These are phyloP conservation scores for Xylaria nigripes DNA, from an alignment of 495 filamentous ascomycete genomes.

Conservation along the genomic window DNA sequence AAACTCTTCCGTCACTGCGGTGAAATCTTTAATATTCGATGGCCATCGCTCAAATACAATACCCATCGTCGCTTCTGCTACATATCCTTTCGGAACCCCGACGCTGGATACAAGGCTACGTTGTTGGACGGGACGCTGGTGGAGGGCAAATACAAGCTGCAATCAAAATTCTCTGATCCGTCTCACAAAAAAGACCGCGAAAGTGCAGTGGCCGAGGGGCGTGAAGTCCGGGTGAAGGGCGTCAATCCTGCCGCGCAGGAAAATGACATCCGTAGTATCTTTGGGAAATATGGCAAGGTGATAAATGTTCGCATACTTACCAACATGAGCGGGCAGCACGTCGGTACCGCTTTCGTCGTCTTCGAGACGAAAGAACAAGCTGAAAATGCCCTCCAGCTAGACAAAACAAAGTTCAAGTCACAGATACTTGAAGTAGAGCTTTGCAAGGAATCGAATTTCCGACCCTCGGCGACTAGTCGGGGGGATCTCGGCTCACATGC, in stretches of 20 bases:
- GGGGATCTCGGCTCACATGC: slow-evolving; percentile 21
- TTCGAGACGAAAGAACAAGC: slow-evolving; percentile 71
- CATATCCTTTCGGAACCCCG: slow-evolving; percentile 65
- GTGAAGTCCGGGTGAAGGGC: slow-evolving; percentile 78
- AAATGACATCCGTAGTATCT: slow-evolving; percentile 58
- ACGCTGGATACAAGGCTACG: slow-evolving; percentile 57
- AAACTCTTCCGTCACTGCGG: slow-evolving; percentile 69
- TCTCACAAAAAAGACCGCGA: slow-evolving; percentile 64
- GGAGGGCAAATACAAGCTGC: slow-evolving; percentile 55
- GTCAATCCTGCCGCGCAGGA: slow-evolving; percentile 58
- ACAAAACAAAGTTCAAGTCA: slow-evolving; percentile 61
- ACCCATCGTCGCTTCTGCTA: slow-evolving; percentile 90
- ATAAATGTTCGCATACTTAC: slow-evolving; percentile 55
- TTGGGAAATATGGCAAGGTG: slow-evolving; percentile 67
- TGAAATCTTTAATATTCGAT: slow-evolving; percentile 75
- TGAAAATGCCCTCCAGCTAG: slow-evolving; percentile 54
- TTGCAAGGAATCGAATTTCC: slow-evolving; percentile 40
- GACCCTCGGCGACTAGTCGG: slow-evolving; percentile 32
- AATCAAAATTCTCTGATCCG: slow-evolving; percentile 79
- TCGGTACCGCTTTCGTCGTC: slow-evolving; percentile 69
- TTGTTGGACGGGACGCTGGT: slow-evolving; percentile 59
- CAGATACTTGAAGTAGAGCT: slow-evolving; percentile 63
- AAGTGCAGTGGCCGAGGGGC: slow-evolving; percentile 74
- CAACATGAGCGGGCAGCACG: slow-evolving; percentile 55
- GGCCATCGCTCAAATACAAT: slow-evolving; percentile 83